phyloP scores from a whole-genome alignment of 495 filamentous ascomycete species.

The Penicillium bovifimosum region DNA sequence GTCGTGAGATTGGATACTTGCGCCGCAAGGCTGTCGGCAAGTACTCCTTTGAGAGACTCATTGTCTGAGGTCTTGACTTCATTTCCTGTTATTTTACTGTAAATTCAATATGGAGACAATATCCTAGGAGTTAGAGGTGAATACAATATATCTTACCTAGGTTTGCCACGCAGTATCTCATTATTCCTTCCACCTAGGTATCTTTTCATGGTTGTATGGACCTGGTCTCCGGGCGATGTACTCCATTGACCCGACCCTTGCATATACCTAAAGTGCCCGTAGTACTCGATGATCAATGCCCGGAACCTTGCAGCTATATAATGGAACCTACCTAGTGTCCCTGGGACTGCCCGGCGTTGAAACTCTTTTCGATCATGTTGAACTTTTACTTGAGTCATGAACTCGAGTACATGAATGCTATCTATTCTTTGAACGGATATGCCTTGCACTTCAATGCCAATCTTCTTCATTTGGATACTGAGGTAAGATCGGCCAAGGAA shows the following conservation, averaged over 20 bases:
- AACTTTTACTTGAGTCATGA: no score
- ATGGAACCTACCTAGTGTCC: no score
- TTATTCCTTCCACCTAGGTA: background rate
- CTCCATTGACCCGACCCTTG: no score
- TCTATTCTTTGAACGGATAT: background rate
- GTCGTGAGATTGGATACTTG: conserved; percentile 64
- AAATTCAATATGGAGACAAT: conserved; percentile 16
- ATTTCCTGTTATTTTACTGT: conserved; percentile 22
- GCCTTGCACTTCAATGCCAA: background rate
- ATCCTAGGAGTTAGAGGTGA: conserved; percentile 22
- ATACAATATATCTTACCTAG: conserved; percentile 4
- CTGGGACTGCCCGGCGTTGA: no score
- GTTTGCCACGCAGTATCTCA: background rate
- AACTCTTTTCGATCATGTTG: no score
- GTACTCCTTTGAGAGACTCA: conserved; percentile 72
- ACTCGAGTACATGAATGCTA: no score
- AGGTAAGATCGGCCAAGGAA: background rate
- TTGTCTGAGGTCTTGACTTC: conserved; percentile 38
- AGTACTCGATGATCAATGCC: no score
- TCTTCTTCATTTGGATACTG: no score
- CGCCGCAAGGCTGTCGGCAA: conserved; percentile 65
- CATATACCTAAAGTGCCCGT: no score
- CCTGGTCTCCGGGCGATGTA: no score
- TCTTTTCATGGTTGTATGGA: no score
- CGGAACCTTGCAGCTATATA: no score